Evolutionary conservation across 805 yeast genomes (phyloP), one percentile per base, ranked within the genome.

Genomic region (Monosporozyma aerobia): DNA sequence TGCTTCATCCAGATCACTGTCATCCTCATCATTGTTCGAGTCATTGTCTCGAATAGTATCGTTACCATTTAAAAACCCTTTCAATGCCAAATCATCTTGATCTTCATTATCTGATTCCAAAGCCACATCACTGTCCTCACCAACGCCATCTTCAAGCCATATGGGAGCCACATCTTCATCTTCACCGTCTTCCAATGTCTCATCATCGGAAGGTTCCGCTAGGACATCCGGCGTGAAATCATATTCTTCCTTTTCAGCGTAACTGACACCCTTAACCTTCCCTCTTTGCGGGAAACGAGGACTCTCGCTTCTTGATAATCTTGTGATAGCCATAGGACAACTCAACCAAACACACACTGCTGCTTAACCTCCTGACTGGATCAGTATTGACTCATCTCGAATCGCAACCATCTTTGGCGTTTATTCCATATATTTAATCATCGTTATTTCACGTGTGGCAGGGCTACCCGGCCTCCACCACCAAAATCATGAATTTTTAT

Each of bases 181-280:
- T 10, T 19, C 23, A 3, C 44, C 54, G 3, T 47, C 44, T 9
- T 52, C 50, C 3, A 44, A 48, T 27, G 52, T 56, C 22, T 57
- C 61, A 27, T 56, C 52, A 23, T 51, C 58, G n/a, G 59, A 54
- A 11, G 35, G 40, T 13, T 44, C 46, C 13, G 54, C 58, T 14
- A 53, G 22, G 2, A 47, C 49, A 47, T 62, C 68, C 5, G 68
- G 55, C 8, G 53, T 52, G 7, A 68, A 51, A 53, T 68, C 69
- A 37, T 58, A 47, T 47, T 65, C 70, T 29, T 63, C 60, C 50
- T 63, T 64, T 51, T 68, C 71, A 37, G 49, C 56, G 48, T 68
- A 68, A 39, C 41, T 35, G 10, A 53, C 33, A 22, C n/a, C 39
- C 10, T 27, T 44, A 29, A 3, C 10, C 8, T 14, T n/a, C 14